Conservation (phyloP, 2,329 filamentous ascomycete species). For the Claviceps cyperi region DNA sequence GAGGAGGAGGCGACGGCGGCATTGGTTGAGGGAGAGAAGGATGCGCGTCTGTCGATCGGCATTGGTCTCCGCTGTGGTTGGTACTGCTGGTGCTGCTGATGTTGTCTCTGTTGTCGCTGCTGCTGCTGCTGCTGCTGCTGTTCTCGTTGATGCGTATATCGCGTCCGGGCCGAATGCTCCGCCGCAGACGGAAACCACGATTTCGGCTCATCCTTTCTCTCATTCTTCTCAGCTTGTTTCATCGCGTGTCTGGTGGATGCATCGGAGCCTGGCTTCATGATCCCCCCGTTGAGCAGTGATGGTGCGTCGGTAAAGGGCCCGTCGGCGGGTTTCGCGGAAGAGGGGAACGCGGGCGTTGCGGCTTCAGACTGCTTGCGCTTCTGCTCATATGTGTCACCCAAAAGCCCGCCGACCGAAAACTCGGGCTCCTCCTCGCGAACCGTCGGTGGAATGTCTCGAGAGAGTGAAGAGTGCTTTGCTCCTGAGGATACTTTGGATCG, state of each 20-base stretch:
- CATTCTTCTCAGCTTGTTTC: constrained; percentile 10
- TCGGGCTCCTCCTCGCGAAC: constrained; percentile 17
- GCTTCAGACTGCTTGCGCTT: constrained; percentile 27
- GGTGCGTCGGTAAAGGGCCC: constrained; percentile 40
- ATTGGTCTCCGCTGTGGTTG: constrained; percentile 10
- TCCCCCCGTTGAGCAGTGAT: constrained; percentile 36
- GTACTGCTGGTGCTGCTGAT: background rate
- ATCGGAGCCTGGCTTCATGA: constrained; percentile 9
- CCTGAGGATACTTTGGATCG: background rate
- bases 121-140: background rate
- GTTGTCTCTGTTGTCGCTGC: background rate
- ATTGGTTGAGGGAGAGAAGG: background rate
- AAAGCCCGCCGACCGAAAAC: constrained; percentile 36
- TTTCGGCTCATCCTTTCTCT: constrained; percentile 10
- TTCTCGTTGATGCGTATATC: constrained; percentile 9
- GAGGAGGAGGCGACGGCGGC: background rate
- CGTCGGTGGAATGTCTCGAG: background rate
- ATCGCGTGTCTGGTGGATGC: constrained; percentile 5
- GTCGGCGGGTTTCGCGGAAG: constrained; percentile 12
- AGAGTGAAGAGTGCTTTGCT: background rate
- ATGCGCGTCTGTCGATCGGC: constrained; percentile 11
- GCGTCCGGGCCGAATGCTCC: constrained; percentile 23
- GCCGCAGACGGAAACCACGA: constrained; percentile 24
- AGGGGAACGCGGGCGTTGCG: constrained; percentile 13
- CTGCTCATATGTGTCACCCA: constrained; percentile 32